A percentile compares a stretch with the other conserved stretches of the same genome.
Evolutionary conservation across 768 basidiomycete species (phyloP).

Genomic region (Xerocomellus intermedius): DNA sequence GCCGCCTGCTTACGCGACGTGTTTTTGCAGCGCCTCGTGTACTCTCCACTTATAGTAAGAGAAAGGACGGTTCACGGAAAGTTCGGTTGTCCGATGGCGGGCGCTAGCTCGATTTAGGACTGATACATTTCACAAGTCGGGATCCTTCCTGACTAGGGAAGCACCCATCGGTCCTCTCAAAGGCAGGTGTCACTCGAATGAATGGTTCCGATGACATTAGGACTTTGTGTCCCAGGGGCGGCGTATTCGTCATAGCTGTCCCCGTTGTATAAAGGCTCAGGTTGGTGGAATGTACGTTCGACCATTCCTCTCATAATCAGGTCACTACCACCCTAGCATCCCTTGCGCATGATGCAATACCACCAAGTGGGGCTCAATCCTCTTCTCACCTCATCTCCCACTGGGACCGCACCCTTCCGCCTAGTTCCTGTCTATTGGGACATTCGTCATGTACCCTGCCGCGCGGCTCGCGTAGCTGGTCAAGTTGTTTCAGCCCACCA

Average conservation of each 20-base stretch:
- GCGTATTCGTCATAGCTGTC: background rate
- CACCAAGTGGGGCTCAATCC: conserved; percentile 16
- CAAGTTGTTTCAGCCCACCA: conserved; percentile 17
- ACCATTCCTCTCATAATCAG: background rate
- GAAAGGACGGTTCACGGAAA: background rate
- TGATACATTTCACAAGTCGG: background rate
- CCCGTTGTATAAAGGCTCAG: conserved; percentile 16
- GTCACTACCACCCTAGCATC: background rate
- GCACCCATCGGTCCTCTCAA: background rate
- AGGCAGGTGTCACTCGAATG: conserved; percentile 15
- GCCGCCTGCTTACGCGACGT: background rate
- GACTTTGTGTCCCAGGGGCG: background rate
- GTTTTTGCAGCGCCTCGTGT: conserved; percentile 3
- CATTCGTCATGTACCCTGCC: conserved; percentile 42
- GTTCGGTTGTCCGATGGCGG: conserved; percentile 4
- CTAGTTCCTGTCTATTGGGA: conserved; percentile 48
- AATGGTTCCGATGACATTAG: conserved; percentile 8
- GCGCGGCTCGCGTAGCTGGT: conserved; percentile 13
- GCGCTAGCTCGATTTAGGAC: conserved; percentile 3
- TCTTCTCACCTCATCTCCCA: conserved; percentile 14
- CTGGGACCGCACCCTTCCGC: conserved; percentile 8
- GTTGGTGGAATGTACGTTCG: background rate
- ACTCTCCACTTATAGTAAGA: too few relatives aligned
- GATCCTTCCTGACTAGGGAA: background rate
- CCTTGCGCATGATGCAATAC: conserved; percentile 11